phyloP scores from a whole-genome alignment of 805 yeast genomes.

The Candida michaelii region DNA sequence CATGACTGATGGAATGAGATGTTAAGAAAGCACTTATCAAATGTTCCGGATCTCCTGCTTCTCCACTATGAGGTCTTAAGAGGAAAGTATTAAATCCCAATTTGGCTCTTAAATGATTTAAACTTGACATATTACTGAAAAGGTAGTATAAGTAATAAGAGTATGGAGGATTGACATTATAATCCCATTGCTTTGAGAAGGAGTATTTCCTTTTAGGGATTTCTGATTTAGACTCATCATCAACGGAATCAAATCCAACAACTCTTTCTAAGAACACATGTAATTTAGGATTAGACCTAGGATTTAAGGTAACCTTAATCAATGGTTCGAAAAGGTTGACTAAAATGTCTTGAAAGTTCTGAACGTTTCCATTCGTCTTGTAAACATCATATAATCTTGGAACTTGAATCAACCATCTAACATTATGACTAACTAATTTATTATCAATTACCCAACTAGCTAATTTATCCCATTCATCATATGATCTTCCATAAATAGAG shows the following conservation, averaged over 20 bases:
- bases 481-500: conserved; percentile 87
- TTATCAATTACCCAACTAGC: conserved; percentile 96
- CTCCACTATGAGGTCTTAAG: conserved; percentile 98
- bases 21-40: conserved; percentile 84
- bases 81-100: conserved; percentile 86
- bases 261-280: conserved; percentile 88
- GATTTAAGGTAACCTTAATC: conserved; percentile 85
- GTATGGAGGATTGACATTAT: conserved; percentile 88
- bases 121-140: conserved; percentile 80
- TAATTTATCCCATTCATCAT: conserved; percentile 91
- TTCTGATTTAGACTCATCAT: conserved; percentile 94
- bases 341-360: conserved; percentile 72
- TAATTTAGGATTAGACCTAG: conserved; percentile 85
- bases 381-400: conserved; percentile 93
- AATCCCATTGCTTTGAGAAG: conserved; percentile 79
- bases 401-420: conserved; percentile 94
- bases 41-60: conserved; percentile 99
- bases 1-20: conserved; percentile 93
- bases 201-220: conserved; percentile 82
- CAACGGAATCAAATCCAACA: conserved; percentile 97
- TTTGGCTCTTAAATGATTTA: conserved; percentile 77
- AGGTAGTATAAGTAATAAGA: conserved; percentile 90
- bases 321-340: conserved; percentile 82
- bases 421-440: conserved; percentile 87
- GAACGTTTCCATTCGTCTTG: conserved; percentile 69